These are phyloP conservation scores for Apiospora pterosperma DNA, from an alignment of 2,329 filamentous ascomycete genomes.

Conservation along the genomic window DNA sequence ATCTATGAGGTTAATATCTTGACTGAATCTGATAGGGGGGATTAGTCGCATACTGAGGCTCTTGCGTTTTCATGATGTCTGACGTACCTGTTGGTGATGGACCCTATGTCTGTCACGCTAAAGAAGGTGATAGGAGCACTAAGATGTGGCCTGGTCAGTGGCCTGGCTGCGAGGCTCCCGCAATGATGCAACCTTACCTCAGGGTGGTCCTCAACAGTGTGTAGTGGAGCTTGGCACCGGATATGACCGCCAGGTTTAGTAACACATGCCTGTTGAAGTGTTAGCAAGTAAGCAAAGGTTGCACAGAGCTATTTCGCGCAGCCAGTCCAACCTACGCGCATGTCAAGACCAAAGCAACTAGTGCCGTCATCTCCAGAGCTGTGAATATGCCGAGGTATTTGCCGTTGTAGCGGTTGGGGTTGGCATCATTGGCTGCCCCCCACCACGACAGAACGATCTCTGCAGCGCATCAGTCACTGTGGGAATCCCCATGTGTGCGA, in stretches of 20 bases:
- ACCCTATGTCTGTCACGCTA: not conserved
- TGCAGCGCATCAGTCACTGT: not conserved
- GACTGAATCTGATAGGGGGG: not conserved
- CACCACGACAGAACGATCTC: conserved; percentile 10
- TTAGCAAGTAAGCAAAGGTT: not conserved
- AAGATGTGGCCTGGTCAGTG: not conserved
- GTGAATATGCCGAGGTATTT: conserved; percentile 8
- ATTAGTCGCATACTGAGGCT: not conserved
- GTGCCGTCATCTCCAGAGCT: conserved; percentile 5
- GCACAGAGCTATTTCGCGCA: not conserved
- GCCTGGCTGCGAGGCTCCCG: not conserved
- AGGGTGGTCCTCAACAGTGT: conserved; percentile 5
- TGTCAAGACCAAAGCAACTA: not conserved
- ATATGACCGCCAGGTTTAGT: conserved; percentile 7
- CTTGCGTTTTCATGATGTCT: not conserved
- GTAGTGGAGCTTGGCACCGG: conserved; percentile 8
- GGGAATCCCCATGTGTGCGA: not conserved
- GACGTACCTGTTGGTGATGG: not conserved
- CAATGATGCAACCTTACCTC: not conserved
- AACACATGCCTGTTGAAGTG: conserved; percentile 5
- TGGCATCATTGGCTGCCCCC: conserved; percentile 6
- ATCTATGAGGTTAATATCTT: conserved; percentile 1
- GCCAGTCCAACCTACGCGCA: conserved; percentile 3
- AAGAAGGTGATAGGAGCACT: conserved; percentile 4
- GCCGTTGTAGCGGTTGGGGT: conserved; percentile 4